phyloP scores from a whole-genome alignment of 306 rosid species.

The Fragaria ananassa region DNA sequence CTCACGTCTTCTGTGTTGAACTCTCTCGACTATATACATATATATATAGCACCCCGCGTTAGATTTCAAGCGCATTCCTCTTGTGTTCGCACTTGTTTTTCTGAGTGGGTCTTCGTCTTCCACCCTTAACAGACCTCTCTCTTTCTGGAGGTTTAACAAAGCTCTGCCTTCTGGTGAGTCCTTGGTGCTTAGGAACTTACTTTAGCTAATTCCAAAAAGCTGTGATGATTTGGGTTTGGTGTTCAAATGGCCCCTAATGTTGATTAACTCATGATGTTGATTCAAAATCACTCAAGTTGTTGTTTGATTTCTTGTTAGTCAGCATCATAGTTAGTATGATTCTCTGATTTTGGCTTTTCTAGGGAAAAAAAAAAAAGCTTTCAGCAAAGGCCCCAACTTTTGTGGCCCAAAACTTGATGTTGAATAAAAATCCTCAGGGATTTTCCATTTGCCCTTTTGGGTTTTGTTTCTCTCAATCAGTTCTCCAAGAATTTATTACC shows the following conservation, averaged over 20 bases:
- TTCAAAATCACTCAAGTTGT: neutral
- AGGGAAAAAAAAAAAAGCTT: neutral
- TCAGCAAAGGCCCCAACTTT: neutral
- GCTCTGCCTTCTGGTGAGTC: constrained; percentile 4
- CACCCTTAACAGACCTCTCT: neutral
- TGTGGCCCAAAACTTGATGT: constrained; percentile 16
- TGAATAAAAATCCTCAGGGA: neutral
- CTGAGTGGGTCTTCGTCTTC: neutral
- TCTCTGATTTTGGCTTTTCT: neutral
- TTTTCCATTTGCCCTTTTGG: neutral
- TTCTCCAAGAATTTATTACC: neutral
- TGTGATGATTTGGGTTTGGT: neutral
- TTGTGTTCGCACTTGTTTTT: neutral
- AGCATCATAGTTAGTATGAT: neutral
- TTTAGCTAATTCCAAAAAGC: neutral
- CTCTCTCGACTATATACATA: neutral
- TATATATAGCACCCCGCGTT: neutral
- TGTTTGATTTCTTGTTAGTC: neutral
- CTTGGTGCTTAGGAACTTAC: neutral
- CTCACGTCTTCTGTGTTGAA: too few species aligned
- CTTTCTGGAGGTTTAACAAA: neutral
- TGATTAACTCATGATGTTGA: neutral
- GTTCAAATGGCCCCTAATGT: neutral
- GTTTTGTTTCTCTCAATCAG: neutral
- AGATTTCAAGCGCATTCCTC: neutral